phyloP scores from a whole-genome alignment of 352 stramenopile genomes.

The Pythium scleroteichum region DNA sequence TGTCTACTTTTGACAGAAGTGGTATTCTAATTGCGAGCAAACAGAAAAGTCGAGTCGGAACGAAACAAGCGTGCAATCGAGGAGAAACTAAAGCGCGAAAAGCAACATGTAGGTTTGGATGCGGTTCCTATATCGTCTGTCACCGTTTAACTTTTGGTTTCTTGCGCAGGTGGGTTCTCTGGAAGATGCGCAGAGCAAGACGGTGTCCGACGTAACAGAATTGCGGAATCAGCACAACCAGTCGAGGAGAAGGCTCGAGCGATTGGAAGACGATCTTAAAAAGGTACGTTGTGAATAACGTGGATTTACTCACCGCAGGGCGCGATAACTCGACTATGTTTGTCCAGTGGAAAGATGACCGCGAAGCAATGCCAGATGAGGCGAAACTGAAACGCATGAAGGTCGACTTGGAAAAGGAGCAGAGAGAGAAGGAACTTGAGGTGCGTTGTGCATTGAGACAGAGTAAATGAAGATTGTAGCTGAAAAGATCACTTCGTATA shows the following conservation, averaged over 20 bases:
- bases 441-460: constrained; percentile 21
- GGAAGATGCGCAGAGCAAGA: constrained; percentile 71
- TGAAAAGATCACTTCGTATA: too few relatives aligned
- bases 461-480: background rate
- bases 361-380: constrained; percentile 51
- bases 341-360: constrained; percentile 61
- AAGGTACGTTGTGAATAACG: constrained; percentile 39
- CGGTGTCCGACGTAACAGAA: constrained; percentile 63
- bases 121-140: background rate
- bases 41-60: constrained; percentile 57
- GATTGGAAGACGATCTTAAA: constrained; percentile 57
- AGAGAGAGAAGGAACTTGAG: constrained; percentile 73
- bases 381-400: constrained; percentile 58
- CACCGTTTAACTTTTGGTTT: background rate
- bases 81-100: constrained; percentile 69
- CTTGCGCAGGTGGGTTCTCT: constrained; percentile 53
- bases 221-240: constrained; percentile 74
- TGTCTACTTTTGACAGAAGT: background rate
- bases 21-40: background rate
- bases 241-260: constrained; percentile 62
- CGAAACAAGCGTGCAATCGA: constrained; percentile 49
- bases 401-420: constrained; percentile 56
- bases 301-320: too few relatives aligned
- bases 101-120: constrained; percentile 36
- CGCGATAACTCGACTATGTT: background rate